Evolutionary conservation across 345 rosid genomes (phyloP).

Genomic region (Moricandia moricandioides): DNA sequence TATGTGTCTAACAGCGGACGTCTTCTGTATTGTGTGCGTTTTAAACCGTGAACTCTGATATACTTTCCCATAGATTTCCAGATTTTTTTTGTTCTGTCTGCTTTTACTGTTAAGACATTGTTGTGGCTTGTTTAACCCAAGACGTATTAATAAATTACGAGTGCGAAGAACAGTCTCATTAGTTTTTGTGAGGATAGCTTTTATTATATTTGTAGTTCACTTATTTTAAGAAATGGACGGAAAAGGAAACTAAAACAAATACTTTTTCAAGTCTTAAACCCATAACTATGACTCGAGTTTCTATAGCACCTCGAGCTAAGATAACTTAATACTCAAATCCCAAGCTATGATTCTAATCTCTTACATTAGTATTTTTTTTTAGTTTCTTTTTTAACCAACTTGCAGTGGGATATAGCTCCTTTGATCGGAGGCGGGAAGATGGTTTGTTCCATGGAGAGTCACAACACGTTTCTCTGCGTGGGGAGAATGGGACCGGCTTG

Average conservation of each 20-base stretch:
- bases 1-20: constrained; percentile 2
- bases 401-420: too few relatives aligned
- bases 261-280: not conserved
- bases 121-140: constrained; percentile 1
- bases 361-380: not conserved
- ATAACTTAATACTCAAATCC: constrained; percentile 3
- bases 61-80: not conserved
- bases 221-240: not conserved
- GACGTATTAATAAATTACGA: not conserved
- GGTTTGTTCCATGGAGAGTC: constrained; percentile 86
- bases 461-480: constrained; percentile 41
- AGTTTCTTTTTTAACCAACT: not conserved
- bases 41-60: not conserved
- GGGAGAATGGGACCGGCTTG: constrained; percentile 39
- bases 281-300: constrained; percentile 28
- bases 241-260: not conserved
- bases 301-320: constrained; percentile 27
- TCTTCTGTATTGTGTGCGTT: constrained; percentile 9
- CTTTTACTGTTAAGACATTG: not conserved
- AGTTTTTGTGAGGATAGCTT: not conserved
- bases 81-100: not conserved
- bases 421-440: constrained; percentile 76
- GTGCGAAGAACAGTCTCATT: not conserved
- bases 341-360: constrained; percentile 4
- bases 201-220: not conserved